Evolutionary conservation across 2,329 filamentous ascomycete genomes (phyloP), one percentile per base, ranked within the genome.

Genomic region (Neocucurbitaria cava): DNA sequence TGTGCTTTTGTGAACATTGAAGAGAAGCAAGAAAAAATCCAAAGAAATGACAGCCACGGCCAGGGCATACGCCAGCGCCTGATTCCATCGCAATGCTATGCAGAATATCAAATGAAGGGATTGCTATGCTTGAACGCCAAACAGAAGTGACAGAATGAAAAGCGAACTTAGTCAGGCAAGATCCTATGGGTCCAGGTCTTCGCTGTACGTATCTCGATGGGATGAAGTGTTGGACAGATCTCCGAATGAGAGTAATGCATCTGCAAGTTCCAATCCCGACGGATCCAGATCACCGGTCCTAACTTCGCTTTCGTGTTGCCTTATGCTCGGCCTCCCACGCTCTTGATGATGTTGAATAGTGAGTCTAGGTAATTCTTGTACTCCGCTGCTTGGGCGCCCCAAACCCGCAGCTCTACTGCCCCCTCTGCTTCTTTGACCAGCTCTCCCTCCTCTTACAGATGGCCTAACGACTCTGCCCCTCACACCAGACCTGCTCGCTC

Each of bases 381-480:
- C 5, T 21, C n/a, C 20, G 30, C 21, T 18, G 15, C 18, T 45
- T 8, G 17, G 7, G 1, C 49, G 26, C 3, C 20, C 41, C 9
- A 15, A 36, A 10, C 41, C 42, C 35, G 20, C 23, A 26, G 20
- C 46, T 15, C 51, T 33, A 28, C 50, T 45, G 9, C 28, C 44
- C 24, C 53, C 56, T 23, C 49, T 46, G 30, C 39, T 47, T 9
- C 36, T 24, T 2, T 43, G 46, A 17, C 49, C 47, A 13, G 17
- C 49, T 21, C 54, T 53, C 3, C 41, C 51, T 38, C 54, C 47
- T 53, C 48, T 48, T 40, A 42, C 35, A 24, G 24, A 26, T 18
- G 44, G 35, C 42, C 58, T 60, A 26, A 39, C 30, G 7, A 60
- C 30, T 21, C 52, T 46, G 9, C 46, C 46, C 21, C 28, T 7